Percentiles rank a stretch among this genome's conserved stretches.
These are phyloP conservation scores for Globisporangium cylindrosporum DNA, from an alignment of 352 stramenopile genomes.

Conservation along the genomic window DNA sequence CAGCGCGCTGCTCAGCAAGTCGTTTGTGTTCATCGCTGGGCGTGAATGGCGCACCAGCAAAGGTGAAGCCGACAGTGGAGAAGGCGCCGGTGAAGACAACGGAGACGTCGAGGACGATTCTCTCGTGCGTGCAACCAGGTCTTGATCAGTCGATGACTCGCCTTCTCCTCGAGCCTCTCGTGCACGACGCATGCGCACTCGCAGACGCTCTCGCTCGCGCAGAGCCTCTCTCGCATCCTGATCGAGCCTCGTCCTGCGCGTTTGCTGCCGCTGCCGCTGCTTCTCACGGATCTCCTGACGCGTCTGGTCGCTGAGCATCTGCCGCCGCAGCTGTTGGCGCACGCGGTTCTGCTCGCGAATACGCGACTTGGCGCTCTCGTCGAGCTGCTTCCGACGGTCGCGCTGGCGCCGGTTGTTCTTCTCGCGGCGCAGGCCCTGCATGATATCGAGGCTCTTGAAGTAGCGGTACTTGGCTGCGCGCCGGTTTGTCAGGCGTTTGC, in stretches of 20 bases:
- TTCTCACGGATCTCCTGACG: slow-evolving; percentile 37
- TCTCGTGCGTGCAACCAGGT: background rate
- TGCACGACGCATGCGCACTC: slow-evolving; percentile 32
- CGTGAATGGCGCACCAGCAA: background rate
- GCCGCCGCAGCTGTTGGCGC: slow-evolving; percentile 48
- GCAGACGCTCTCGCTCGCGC: slow-evolving; percentile 45
- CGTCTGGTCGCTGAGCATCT: slow-evolving; percentile 38
- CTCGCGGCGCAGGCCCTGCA: slow-evolving; percentile 33
- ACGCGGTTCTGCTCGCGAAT: slow-evolving; percentile 63
- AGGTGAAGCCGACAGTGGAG: background rate
- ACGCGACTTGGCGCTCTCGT: slow-evolving; percentile 29
- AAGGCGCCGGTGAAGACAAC: background rate
- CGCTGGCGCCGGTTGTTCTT: slow-evolving; percentile 45
- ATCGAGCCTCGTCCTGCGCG: slow-evolving; percentile 42
- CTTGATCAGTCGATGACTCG: background rate
- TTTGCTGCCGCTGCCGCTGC: slow-evolving; percentile 41
- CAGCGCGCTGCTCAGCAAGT: slow-evolving; percentile 10
- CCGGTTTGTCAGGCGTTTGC: slow-evolving; percentile 49
- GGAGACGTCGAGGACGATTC: background rate
- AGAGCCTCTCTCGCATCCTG: slow-evolving; percentile 34
- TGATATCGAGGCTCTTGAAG: slow-evolving; percentile 24
- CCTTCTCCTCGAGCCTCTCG: slow-evolving; percentile 17
- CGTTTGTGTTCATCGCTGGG: slow-evolving; percentile 13
- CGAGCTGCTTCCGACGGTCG: slow-evolving; percentile 39
- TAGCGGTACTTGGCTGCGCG: slow-evolving; percentile 71